Percentiles rank a stretch among this genome's conserved stretches.
Evolutionary conservation across 2,329 filamentous ascomycete species (phyloP).

Genomic region (Colletotrichum spinosum): DNA sequence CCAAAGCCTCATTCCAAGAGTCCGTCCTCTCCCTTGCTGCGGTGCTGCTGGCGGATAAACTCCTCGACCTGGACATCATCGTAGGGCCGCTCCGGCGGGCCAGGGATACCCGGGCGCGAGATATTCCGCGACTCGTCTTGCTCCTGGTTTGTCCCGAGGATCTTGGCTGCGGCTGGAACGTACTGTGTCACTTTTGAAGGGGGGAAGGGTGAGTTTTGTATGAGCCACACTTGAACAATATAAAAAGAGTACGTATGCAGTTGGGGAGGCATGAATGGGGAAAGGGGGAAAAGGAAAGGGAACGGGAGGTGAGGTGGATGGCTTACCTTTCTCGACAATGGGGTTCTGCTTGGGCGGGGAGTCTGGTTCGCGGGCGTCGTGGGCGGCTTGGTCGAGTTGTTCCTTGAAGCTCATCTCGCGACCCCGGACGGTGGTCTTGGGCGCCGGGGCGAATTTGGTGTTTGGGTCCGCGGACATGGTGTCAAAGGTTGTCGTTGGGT

Average conservation of each 20-base stretch:
- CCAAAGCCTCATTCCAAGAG: slow-evolving; percentile 38
- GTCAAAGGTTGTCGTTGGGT: too few relatives aligned
- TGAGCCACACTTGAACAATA: slow-evolving; percentile 20
- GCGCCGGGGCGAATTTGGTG: slow-evolving; percentile 29
- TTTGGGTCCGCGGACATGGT: slow-evolving; percentile 32
- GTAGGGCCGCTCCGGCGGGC: slow-evolving; percentile 56
- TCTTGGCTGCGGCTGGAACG: slow-evolving; percentile 55
- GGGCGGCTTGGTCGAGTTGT: slow-evolving; percentile 56
- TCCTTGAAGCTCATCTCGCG: slow-evolving; percentile 53
- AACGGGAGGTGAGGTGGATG: neutral
- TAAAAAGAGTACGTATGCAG: neutral
- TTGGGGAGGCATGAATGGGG: neutral
- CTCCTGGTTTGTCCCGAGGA: slow-evolving; percentile 52
- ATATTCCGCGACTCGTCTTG: slow-evolving; percentile 36
- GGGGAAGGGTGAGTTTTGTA: slow-evolving; percentile 2
- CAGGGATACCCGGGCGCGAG: slow-evolving; percentile 44
- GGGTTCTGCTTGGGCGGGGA: slow-evolving; percentile 45
- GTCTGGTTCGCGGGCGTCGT: slow-evolving; percentile 45
- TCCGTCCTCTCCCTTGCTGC: slow-evolving; percentile 53
- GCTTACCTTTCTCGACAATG: slow-evolving; percentile 57
- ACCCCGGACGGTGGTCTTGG: slow-evolving; percentile 25
- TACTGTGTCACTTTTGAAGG: slow-evolving; percentile 54
- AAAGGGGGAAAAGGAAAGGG: slow-evolving; percentile 1
- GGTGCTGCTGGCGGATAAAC: slow-evolving; percentile 65
- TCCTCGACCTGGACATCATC: slow-evolving; percentile 64